A percentile compares a stretch with the other conserved stretches of the same genome.
Evolutionary conservation across 1,139 yeast genomes (phyloP).

Genomic region (Suhomyces maxii): DNA sequence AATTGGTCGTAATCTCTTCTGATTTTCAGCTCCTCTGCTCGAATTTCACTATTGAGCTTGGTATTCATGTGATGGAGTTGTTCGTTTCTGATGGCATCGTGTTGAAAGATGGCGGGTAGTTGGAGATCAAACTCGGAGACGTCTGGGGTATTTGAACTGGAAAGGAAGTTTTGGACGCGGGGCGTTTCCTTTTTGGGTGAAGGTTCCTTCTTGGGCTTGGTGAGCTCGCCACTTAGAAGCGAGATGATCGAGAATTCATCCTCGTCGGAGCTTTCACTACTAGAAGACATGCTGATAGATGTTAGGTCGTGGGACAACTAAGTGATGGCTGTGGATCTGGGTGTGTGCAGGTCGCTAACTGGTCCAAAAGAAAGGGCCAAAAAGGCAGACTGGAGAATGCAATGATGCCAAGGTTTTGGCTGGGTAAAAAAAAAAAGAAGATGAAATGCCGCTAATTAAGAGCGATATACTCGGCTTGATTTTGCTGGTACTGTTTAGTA

Average conservation of each 20-base stretch:
- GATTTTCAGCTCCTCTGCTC: conserved; percentile 15
- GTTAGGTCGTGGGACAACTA: conserved; percentile 1
- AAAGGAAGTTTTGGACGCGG: neutral
- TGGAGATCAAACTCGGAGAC: conserved; percentile 20
- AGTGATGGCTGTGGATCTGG: neutral
- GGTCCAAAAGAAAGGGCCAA: neutral
- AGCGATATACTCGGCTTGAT: no score
- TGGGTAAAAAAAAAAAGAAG: no score
- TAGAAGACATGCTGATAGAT: conserved; percentile 2
- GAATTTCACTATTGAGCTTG: conserved; percentile 19
- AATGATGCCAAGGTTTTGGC: no score
- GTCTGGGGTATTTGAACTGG: neutral
- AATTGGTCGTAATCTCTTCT: conserved; percentile 15
- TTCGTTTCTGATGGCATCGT: conserved; percentile 27
- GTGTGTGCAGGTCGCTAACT: neutral
- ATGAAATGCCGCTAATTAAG: no score
- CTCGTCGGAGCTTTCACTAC: conserved; percentile 8
- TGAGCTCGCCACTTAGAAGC: conserved; percentile 1
- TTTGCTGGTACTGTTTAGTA: no score
- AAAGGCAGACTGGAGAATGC: no score
- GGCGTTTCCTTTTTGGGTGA: neutral
- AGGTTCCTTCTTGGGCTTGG: neutral
- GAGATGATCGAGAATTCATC: conserved; percentile 10
- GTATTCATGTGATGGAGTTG: conserved; percentile 18
- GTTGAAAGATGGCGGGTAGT: conserved; percentile 28